Evolutionary conservation across 163 green algal genomes (phyloP).

Genomic region (Scenedesmus sp.): DNA sequence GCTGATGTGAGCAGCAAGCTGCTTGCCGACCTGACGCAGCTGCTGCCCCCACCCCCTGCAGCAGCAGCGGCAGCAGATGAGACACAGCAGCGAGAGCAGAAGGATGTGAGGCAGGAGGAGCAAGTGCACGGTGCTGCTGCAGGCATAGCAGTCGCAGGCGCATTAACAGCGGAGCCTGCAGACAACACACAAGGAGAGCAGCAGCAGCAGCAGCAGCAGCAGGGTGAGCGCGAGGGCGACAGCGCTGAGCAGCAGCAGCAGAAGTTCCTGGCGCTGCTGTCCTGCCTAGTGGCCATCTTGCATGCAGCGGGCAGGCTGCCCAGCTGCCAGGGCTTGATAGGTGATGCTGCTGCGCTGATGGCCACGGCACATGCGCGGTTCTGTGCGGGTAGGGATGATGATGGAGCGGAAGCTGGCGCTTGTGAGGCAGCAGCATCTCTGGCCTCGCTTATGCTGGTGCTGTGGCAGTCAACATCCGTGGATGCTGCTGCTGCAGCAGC

Average conservation of each 20-base stretch:
- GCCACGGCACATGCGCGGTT: background rate
- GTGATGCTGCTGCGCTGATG: background rate
- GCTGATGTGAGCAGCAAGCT: slow-evolving; percentile 30
- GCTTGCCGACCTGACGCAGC: slow-evolving; percentile 39
- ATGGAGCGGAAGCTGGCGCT: background rate
- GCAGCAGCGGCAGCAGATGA: background rate
- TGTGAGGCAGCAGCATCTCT: background rate
- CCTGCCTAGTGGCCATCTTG: slow-evolving; percentile 31
- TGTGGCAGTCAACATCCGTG: background rate
- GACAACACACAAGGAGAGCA: too few species aligned
- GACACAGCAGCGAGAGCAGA: background rate
- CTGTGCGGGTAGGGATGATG: background rate
- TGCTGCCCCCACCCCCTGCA: background rate
- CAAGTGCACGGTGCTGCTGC: background rate
- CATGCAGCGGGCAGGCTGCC: background rate
- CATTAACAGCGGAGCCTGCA: background rate
- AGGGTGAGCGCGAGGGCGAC: background rate
- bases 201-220: background rate
- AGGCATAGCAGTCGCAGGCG: background rate
- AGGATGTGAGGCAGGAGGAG: background rate
- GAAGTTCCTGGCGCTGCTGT: slow-evolving; percentile 35
- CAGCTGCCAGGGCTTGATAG: background rate
- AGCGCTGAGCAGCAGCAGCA: slow-evolving; percentile 3
- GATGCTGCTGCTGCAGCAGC: slow-evolving; percentile 1
- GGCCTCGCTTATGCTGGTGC: background rate